phyloP scores from a whole-genome alignment of 352 stramenopile genomes.

The Globisporangium sylvaticum region DNA sequence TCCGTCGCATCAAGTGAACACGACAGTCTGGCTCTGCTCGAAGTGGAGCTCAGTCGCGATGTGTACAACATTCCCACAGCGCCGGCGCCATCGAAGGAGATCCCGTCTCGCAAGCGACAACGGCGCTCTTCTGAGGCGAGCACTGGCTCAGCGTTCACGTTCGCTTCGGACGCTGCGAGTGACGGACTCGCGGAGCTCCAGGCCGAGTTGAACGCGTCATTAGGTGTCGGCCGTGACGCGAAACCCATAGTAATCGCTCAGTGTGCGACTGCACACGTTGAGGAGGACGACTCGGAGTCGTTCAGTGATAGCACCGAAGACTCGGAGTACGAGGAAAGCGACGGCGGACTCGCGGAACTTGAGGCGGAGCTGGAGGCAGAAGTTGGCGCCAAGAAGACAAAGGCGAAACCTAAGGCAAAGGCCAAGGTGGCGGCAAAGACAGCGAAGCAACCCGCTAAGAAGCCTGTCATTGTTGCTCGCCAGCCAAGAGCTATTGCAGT shows the following conservation, averaged over 20 bases:
- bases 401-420: not conserved
- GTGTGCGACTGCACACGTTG: not conserved
- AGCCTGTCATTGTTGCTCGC: not conserved
- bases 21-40: slow-evolving; percentile 39
- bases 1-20: slow-evolving; percentile 28
- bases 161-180: slow-evolving; percentile 1
- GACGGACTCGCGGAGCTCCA: slow-evolving; percentile 31
- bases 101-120: not conserved
- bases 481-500: not conserved
- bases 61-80: not conserved
- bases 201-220: slow-evolving; percentile 21
- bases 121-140: slow-evolving; percentile 3
- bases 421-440: not conserved
- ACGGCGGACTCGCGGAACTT: slow-evolving; percentile 18
- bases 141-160: not conserved
- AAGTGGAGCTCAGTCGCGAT: slow-evolving; percentile 33
- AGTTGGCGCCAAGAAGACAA: slow-evolving; percentile 5
- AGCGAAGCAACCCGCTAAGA: not conserved
- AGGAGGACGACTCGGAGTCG: slow-evolving; percentile 1
- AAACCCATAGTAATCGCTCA: not conserved
- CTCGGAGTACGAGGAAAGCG: slow-evolving; percentile 10
- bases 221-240: not conserved
- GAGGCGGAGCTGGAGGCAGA: slow-evolving; percentile 18
- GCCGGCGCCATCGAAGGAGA: not conserved
- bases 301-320: not conserved